A percentile compares a stretch with the other conserved stretches of the same genome.
Conservation (phyloP, 306 rosid genomes). For the Medicago lupulina region DNA sequence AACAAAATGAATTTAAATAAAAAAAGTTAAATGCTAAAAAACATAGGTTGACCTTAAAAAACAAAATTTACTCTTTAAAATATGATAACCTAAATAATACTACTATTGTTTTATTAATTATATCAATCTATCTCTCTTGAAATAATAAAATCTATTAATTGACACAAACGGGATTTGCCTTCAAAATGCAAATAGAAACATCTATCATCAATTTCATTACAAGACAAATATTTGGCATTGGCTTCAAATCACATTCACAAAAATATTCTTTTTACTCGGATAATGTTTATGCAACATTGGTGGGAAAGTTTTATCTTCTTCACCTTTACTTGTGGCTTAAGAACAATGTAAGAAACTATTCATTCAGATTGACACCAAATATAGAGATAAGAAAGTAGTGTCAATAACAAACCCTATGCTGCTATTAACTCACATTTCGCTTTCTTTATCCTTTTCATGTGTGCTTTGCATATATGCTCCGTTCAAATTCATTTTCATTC, state of each 20-base stretch:
- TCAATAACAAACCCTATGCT: slow-evolving; percentile 32
- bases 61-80: no score
- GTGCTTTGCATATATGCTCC: background rate
- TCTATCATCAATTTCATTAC: slow-evolving; percentile 14
- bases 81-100: no score
- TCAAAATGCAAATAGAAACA: slow-evolving; percentile 6
- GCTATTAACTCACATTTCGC: slow-evolving; percentile 44
- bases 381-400: slow-evolving; percentile 45
- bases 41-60: no score
- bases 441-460: slow-evolving; percentile 49
- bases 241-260: slow-evolving; percentile 36
- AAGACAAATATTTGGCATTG: slow-evolving; percentile 21
- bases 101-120: no score
- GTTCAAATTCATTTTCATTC: slow-evolving; percentile 34
- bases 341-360: slow-evolving; percentile 7
- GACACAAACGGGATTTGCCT: background rate
- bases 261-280: slow-evolving; percentile 28
- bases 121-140: no score
- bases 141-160: no score
- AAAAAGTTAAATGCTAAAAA: no score
- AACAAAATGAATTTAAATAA: no score
- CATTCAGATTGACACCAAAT: slow-evolving; percentile 3
- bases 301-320: slow-evolving; percentile 8
- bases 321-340: slow-evolving; percentile 38
- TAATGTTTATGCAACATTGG: slow-evolving; percentile 24